Conservation (phyloP, 2,329 filamentous ascomycete genomes). For the Aspergillus thermomutatus region DNA sequence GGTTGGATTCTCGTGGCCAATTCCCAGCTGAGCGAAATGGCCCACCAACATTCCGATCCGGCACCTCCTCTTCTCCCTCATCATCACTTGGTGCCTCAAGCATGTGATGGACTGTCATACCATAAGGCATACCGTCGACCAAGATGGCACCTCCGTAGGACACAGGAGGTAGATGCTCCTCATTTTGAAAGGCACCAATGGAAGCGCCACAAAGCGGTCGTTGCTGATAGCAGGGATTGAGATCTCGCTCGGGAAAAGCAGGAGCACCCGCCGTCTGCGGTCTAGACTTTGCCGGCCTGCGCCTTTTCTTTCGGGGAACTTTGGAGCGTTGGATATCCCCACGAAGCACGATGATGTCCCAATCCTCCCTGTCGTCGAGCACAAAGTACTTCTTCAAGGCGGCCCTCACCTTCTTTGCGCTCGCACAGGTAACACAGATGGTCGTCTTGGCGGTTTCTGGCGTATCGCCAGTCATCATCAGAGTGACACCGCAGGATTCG, state of each 20-base stretch:
- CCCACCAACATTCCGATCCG: conserved; percentile 31
- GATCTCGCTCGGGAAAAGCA: conserved; percentile 27
- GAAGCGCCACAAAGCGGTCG: conserved; percentile 81
- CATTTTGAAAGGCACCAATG: conserved; percentile 84
- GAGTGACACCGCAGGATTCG: conserved; percentile 59
- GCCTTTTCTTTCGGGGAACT: conserved; percentile 42
- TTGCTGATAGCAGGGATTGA: conserved; percentile 74
- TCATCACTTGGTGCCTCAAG: conserved; percentile 65
- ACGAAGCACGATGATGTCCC: conserved; percentile 59
- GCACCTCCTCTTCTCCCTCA: conserved; percentile 50
- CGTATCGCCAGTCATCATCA: conserved; percentile 59
- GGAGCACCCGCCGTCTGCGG: conserved; percentile 24
- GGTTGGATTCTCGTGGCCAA: conserved; percentile 22
- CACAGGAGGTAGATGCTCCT: conserved; percentile 83
- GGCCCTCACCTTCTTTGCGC: conserved; percentile 55
- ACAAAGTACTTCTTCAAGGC: conserved; percentile 56
- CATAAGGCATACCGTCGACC: conserved; percentile 79
- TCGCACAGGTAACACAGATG: conserved; percentile 62
- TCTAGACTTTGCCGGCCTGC: conserved; percentile 33
- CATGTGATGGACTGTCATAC: conserved; percentile 97
- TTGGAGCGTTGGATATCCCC: conserved; percentile 57
- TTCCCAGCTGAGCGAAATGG: conserved; percentile 47
- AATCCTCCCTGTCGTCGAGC: conserved; percentile 54
- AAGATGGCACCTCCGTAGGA: conserved; percentile 85
- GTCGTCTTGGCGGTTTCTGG: conserved; percentile 57